These are phyloP conservation scores for Sarcocystis neurona DNA, from an alignment of 169 alveolate species.

Conservation along the genomic window DNA sequence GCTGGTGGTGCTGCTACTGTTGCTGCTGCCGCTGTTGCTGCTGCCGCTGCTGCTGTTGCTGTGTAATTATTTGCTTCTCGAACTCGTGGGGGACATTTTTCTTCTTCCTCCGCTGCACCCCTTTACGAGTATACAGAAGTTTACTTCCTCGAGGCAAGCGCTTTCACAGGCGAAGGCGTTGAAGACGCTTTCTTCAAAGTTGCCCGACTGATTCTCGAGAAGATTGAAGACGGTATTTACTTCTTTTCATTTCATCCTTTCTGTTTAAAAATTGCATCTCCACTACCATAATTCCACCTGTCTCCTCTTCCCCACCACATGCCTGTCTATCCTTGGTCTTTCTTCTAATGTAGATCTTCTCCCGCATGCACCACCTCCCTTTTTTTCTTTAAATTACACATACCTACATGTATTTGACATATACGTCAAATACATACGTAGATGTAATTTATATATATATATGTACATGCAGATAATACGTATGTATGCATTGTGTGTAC, in stretches of 20 bases:
- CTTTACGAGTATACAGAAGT: too few relatives aligned
- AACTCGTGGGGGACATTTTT: neutral
- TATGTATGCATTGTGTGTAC: neutral
- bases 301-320: neutral
- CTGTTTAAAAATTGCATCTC: neutral
- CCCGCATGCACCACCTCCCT: neutral
- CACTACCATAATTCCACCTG: neutral
- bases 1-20: neutral
- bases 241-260: neutral
- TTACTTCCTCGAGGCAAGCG: constrained; percentile 88
- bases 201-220: constrained; percentile 80
- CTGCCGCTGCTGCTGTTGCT: too few relatives aligned
- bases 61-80: too few relatives aligned
- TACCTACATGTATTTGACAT: too few relatives aligned
- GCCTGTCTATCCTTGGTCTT: neutral
- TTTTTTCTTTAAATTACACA: too few relatives aligned
- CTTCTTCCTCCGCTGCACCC: neutral
- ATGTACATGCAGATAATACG: neutral
- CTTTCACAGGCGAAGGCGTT: constrained; percentile 89
- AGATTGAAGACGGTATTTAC: constrained; percentile 79
- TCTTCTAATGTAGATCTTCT: neutral
- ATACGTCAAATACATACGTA: neutral
- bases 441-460: neutral
- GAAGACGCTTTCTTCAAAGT: constrained; percentile 80
- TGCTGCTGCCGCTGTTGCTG: neutral